Base-by-base conservation (phyloP, 192 early-diverging fungal species). In the Neocallimastix lanati region DNA sequence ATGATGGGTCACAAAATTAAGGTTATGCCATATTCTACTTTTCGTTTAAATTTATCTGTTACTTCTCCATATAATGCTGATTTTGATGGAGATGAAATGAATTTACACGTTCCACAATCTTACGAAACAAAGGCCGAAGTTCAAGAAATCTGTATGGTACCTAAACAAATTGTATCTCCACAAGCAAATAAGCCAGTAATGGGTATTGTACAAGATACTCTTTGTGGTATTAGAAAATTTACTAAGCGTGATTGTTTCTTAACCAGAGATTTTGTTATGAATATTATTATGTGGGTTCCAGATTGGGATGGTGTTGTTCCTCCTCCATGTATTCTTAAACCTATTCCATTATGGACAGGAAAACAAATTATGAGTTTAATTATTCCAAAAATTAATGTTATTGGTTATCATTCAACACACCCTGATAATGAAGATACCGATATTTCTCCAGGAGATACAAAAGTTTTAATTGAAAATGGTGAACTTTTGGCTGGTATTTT, bases 31-130 rank as follows among this genome's bases (percentile, higher is more conserved):
- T 98, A 96, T 85, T 98, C 96, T 29, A 99, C 97, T 13, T 99
- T 99, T 90, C 91, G 97, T 28, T 86, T 99, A 37, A 99, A 98
- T 80, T 87, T 99, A 29, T 98, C 96, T 16, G 97, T 97, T 78
- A 98, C 96, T 12, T 92, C 94, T 76, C 97, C 97, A 28, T 99
- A 99, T 83, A 99, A 99, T 81, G 97, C 96, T 76, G 97, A 99
- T 90, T 99, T 99, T 87, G 97, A 99, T 84, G 97, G 97, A 78
- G 97, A 99, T 83, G 97, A 99, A 85, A 99, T 99, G 97, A 99
- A 99, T 86, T 84, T 99, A 88, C 97, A 99, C 84, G 95, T 97
- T 25, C 97, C 97, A 25, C 96, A 98, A 85, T 96, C 96, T 14
- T 92, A 96, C 76, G 95, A 98, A 87, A 95, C 96, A 15, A 92